Conservation (phyloP, 768 basidiomycete genomes). For the Chalciporus chontae region DNA sequence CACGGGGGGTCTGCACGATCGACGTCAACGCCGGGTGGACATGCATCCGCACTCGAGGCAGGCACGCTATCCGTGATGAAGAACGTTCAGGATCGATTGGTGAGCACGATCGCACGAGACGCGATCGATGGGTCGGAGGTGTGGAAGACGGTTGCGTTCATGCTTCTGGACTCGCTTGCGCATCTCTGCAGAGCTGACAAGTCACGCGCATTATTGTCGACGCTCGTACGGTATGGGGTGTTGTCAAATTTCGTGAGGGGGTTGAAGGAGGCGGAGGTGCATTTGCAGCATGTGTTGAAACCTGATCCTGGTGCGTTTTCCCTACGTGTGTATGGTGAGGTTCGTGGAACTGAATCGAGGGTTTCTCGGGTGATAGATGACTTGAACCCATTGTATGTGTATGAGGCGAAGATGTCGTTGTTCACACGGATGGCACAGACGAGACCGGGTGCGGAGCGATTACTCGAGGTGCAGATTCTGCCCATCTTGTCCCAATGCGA, state of each 20-base stretch:
- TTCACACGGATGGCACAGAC: conserved; percentile 83
- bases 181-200: conserved; percentile 69
- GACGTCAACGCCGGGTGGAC: conserved; percentile 16
- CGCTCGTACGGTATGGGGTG: conserved; percentile 71
- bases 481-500: conserved; percentile 78
- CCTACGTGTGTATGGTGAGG: not conserved
- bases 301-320: conserved; percentile 79
- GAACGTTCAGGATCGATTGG: conserved; percentile 64
- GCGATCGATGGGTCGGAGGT: conserved; percentile 94
- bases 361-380: conserved; percentile 52
- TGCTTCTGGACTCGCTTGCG: conserved; percentile 79
- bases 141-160: conserved; percentile 95
- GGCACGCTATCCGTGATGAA: conserved; percentile 69
- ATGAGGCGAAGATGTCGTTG: conserved; percentile 91
- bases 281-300: conserved; percentile 72
- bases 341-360: not conserved
- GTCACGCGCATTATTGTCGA: conserved; percentile 55
- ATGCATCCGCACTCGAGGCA: conserved; percentile 46
- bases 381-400: conserved; percentile 88
- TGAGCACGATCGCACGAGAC: conserved; percentile 76
- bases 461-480: conserved; percentile 76
- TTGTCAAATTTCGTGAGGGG: conserved; percentile 78
- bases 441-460: conserved; percentile 76
- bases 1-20: conserved; percentile 27
- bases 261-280: conserved; percentile 76